Conservation (phyloP, 768 basidiomycete genomes). For the Mycena vulgaris region DNA sequence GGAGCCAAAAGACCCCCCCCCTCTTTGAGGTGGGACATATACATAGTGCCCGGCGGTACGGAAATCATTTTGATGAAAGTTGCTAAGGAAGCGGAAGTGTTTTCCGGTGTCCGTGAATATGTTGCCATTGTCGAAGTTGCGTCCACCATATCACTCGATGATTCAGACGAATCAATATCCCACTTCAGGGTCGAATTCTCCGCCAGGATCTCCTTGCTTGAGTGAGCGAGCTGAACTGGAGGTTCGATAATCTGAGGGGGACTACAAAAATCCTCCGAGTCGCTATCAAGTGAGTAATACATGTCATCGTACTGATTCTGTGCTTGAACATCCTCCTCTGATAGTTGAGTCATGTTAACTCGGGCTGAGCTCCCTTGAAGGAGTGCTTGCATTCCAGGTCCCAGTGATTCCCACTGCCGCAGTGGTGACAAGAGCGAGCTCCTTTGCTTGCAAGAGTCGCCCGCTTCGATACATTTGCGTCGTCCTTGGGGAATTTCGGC, state of each 20-base stretch:
- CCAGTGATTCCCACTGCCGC: no score
- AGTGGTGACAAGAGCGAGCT: background rate
- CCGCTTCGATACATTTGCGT: background rate
- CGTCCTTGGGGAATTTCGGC: background rate
- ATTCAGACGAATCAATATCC: background rate
- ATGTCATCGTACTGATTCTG: background rate
- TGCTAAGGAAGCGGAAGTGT: no score
- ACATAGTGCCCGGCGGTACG: background rate
- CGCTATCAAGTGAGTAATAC: conserved; percentile 5
- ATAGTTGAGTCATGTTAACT: background rate
- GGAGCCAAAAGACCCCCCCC: no score
- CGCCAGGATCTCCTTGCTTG: background rate
- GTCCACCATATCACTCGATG: background rate
- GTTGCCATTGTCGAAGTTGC: background rate
- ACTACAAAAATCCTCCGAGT: conserved; percentile 9
- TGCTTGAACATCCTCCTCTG: background rate
- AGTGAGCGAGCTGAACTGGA: conserved; percentile 5
- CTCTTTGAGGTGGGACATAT: no score
- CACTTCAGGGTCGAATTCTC: conserved; percentile 9
- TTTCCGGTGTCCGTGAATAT: background rate
- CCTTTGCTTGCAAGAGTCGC: background rate
- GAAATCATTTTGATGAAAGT: background rate
- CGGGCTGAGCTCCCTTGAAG: background rate
- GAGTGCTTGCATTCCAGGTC: conserved; percentile 1
- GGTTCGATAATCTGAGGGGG: conserved; percentile 12